These are phyloP conservation scores for Maudiozyma saulgeensis DNA, from an alignment of 805 yeast genomes.

Conservation along the genomic window DNA sequence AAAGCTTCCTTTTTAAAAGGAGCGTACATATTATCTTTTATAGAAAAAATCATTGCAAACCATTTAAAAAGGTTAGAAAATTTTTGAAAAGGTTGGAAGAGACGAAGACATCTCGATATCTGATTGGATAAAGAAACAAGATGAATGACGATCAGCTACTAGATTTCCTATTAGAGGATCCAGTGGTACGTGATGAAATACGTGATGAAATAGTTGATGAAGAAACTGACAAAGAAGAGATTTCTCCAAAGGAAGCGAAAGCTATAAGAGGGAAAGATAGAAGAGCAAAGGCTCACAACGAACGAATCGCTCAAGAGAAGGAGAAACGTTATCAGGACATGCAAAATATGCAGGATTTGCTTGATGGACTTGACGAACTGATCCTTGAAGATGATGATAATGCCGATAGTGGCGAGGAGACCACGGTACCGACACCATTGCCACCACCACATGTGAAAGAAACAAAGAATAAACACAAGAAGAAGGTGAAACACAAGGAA, in stretches of 20 bases:
- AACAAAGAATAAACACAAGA: neutral
- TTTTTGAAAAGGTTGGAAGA: too few species aligned
- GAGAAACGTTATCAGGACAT: neutral
- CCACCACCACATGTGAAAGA: neutral
- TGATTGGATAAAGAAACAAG: neutral
- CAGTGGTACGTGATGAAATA: neutral
- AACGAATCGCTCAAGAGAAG: neutral
- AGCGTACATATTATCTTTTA: too few species aligned
- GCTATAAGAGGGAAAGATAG: neutral
- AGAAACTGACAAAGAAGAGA: neutral
- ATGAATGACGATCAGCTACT: constrained; percentile 15
- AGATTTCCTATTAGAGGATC: constrained; percentile 13
- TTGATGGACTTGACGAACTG: constrained; percentile 7
- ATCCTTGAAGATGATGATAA: neutral
- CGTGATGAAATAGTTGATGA: neutral
- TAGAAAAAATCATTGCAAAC: too few species aligned
- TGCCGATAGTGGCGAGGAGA: neutral
- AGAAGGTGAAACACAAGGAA: neutral
- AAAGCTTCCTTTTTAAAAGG: too few species aligned
- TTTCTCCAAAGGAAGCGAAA: neutral
- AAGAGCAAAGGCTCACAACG: neutral
- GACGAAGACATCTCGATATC: neutral
- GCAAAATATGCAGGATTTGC: constrained; percentile 1
- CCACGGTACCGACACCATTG: neutral
- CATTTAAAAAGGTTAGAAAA: too few species aligned